Conservation (phyloP, 805 yeast genomes). For the Starmerella scarabaei region DNA sequence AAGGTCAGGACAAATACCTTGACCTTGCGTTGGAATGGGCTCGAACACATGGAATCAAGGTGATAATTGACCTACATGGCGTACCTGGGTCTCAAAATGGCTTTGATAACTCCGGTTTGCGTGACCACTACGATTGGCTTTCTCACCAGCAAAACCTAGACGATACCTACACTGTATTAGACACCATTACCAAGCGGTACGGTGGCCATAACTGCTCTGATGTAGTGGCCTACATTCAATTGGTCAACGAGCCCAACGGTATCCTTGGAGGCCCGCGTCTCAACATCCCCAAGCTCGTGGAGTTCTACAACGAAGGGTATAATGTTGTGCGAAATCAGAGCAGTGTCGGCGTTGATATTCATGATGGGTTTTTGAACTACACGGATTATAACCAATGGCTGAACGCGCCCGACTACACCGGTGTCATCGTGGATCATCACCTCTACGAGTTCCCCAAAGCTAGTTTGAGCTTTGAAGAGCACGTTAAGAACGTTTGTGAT, state of each 20-base stretch:
- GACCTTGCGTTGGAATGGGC: conserved; percentile 61
- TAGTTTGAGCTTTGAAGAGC: conserved; percentile 45
- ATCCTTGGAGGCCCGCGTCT: conserved; percentile 50
- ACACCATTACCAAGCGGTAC: conserved; percentile 47
- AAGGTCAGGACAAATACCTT: conserved; percentile 32
- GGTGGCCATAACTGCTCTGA: conserved; percentile 49
- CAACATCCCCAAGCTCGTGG: conserved; percentile 43
- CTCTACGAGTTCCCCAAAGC: conserved; percentile 67
- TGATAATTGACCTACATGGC: conserved; percentile 69
- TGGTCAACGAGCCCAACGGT: conserved; percentile 64
- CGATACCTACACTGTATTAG: conserved; percentile 44
- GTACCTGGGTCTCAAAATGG: conserved; percentile 81
- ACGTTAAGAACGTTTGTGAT: conserved; percentile 41
- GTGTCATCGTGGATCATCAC: conserved; percentile 75
- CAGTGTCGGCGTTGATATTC: conserved; percentile 50
- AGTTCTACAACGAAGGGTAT: conserved; percentile 54
- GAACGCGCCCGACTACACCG: conserved; percentile 35
- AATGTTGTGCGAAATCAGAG: conserved; percentile 41
- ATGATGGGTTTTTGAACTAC: conserved; percentile 63
- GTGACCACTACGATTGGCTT: background rate
- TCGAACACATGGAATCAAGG: conserved; percentile 42
- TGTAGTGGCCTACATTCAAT: conserved; percentile 69
- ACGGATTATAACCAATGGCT: conserved; percentile 38
- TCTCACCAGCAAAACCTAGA: conserved; percentile 31
- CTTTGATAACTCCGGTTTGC: background rate